Percentiles rank a stretch among this genome's conserved stretches.
These are phyloP conservation scores for Fusarium sp. DNA, from an alignment of 2,329 filamentous ascomycete species.

Conservation along the genomic window DNA sequence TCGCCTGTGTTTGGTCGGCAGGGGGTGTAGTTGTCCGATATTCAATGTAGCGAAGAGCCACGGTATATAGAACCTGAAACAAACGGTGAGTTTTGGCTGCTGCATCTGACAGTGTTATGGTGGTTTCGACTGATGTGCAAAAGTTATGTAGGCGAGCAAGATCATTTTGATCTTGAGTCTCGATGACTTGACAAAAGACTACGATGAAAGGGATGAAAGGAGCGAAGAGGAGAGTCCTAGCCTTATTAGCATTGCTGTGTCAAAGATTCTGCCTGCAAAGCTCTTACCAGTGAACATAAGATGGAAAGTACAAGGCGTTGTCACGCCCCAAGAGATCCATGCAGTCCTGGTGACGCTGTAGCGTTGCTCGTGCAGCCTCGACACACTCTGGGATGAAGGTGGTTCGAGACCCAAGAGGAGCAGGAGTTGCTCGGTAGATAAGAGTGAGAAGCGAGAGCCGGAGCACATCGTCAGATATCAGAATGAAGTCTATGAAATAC, in stretches of 20 bases:
- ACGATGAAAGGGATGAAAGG: conserved; percentile 67
- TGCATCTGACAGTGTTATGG: conserved; percentile 60
- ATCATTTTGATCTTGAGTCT: conserved; percentile 58
- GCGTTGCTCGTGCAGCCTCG: conserved; percentile 56
- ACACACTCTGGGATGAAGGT: conserved; percentile 59
- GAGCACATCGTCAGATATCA: conserved; percentile 57
- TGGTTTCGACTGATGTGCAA: conserved; percentile 62
- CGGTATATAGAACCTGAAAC: conserved; percentile 68
- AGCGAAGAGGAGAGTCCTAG: conserved; percentile 61
- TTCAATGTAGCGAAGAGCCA: conserved; percentile 70
- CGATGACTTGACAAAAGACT: conserved; percentile 63
- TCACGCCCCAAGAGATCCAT: conserved; percentile 55
- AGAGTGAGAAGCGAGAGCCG: conserved; percentile 58
- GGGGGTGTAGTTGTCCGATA: conserved; percentile 56
- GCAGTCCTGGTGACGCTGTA: conserved; percentile 57
- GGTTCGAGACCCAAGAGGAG: conserved; percentile 42
- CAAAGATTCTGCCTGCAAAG: too few relatives aligned
- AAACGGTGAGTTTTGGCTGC: conserved; percentile 68
- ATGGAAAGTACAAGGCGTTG: conserved; percentile 54
- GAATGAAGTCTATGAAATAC: conserved; percentile 52
- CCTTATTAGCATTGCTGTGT: conserved; percentile 7
- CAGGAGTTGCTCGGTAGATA: conserved; percentile 58
- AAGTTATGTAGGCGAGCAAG: conserved; percentile 63
- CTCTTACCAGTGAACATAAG: conserved; percentile 59
- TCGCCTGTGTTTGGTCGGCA: conserved; percentile 52